phyloP scores from a whole-genome alignment of 371 early-diverging fungal species.

The Mortierella sp. region DNA sequence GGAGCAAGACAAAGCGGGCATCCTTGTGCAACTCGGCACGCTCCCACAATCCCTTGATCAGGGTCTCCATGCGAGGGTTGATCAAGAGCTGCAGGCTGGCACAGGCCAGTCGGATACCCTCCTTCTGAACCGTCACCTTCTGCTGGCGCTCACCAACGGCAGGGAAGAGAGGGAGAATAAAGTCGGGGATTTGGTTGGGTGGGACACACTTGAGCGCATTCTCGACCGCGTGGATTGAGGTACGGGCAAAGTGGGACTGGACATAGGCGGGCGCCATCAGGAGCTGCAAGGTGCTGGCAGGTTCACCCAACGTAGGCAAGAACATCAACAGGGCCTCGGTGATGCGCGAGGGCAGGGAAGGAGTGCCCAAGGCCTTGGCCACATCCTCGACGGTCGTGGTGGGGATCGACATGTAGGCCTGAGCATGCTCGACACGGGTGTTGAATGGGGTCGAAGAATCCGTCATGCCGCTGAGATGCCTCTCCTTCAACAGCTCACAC shows the following conservation, averaged over 20 bases:
- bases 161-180: conserved; percentile 46
- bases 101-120: conserved; percentile 45
- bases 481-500: conserved; percentile 35
- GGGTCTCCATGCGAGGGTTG: conserved; percentile 16
- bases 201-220: conserved; percentile 51
- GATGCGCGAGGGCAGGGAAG: conserved; percentile 47
- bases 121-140: conserved; percentile 55
- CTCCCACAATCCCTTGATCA: conserved; percentile 34
- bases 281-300: conserved; percentile 32
- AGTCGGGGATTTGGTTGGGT: conserved; percentile 27
- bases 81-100: conserved; percentile 32
- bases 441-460: conserved; percentile 31
- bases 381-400: conserved; percentile 46
- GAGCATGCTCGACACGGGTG: conserved; percentile 48
- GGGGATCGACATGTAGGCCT: conserved; percentile 37
- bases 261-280: conserved; percentile 48
- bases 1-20: conserved; percentile 32
- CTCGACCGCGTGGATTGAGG: conserved; percentile 54
- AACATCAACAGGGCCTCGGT: conserved; percentile 49
- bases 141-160: conserved; percentile 26
- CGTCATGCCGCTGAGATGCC: conserved; percentile 43
- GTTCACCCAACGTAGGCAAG: conserved; percentile 46
- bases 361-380: conserved; percentile 37
- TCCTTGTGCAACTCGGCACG: conserved; percentile 38
- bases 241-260: conserved; percentile 50